phyloP scores from a whole-genome alignment of 306 rosid species.

The Argentina anserina region DNA sequence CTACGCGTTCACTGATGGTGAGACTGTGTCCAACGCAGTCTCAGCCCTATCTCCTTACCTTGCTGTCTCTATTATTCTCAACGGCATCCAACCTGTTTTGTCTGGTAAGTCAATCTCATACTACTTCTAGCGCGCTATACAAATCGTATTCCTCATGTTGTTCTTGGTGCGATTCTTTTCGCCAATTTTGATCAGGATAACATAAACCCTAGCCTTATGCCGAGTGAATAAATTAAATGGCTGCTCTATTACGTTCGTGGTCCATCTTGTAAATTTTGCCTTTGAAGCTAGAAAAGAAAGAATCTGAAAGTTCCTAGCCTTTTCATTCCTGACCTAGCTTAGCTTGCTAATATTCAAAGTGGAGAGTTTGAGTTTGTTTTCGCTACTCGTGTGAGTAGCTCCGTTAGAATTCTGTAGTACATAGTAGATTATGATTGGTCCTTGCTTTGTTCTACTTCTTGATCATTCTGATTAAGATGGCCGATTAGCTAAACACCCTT shows the following conservation, averaged over 20 bases:
- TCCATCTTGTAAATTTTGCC: background rate
- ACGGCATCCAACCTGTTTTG: conserved; percentile 51
- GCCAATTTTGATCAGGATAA: background rate
- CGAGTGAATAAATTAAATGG: too few relatives aligned
- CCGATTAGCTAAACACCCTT: background rate
- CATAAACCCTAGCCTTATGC: background rate
- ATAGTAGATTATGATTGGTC: background rate
- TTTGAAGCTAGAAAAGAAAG: too few relatives aligned
- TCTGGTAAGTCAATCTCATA: conserved; percentile 25
- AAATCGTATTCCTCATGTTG: background rate
- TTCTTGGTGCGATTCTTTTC: background rate
- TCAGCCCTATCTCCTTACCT: conserved; percentile 40
- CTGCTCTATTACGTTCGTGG: background rate
- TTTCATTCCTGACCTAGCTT: background rate
- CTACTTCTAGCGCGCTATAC: background rate
- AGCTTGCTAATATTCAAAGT: background rate
- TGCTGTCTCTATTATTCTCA: conserved; percentile 37
- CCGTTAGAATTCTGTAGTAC: background rate
- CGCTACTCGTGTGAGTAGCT: background rate
- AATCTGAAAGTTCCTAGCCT: too few relatives aligned
- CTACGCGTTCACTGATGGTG: conserved; percentile 37
- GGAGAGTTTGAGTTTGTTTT: background rate
- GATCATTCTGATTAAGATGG: background rate
- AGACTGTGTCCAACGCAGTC: conserved; percentile 42
- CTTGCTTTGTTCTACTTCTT: too few relatives aligned